Conservation (phyloP, 1,139 yeast species). For the Magnusiomyces suaveolens region DNA sequence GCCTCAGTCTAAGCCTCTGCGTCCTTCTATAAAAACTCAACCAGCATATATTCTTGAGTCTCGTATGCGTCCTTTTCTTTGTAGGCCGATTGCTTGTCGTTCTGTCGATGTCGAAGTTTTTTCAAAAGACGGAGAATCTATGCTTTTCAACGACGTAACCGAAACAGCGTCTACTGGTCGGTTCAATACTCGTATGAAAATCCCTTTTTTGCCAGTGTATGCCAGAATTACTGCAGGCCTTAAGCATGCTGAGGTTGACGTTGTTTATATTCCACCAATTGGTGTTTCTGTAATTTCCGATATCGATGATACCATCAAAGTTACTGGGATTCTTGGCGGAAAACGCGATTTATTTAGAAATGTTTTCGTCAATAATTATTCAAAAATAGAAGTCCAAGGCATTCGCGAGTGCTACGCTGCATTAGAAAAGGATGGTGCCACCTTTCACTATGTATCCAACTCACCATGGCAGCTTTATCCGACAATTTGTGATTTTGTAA, state of each 20-base stretch:
- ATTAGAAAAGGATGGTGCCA: slow-evolving; percentile 36
- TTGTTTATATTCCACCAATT: slow-evolving; percentile 23
- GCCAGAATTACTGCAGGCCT: background rate
- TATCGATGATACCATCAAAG: slow-evolving; percentile 86
- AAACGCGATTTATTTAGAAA: slow-evolving; percentile 73
- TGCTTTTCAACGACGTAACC: slow-evolving; percentile 9
- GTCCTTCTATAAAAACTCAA: background rate
- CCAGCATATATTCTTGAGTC: background rate
- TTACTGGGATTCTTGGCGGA: slow-evolving; percentile 84
- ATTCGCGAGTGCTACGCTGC: slow-evolving; percentile 61
- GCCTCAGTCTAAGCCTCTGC: background rate
- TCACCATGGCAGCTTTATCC: slow-evolving; percentile 86
- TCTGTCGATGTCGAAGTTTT: slow-evolving; percentile 14
- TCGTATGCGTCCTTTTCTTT: slow-evolving; percentile 21
- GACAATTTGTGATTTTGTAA: slow-evolving; percentile 51
- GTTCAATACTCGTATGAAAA: slow-evolving; percentile 30
- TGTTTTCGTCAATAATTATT: slow-evolving; percentile 56
- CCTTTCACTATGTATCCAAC: slow-evolving; percentile 87
- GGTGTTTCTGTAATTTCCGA: slow-evolving; percentile 80
- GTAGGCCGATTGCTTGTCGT: slow-evolving; percentile 10
- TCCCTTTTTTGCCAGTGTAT: slow-evolving; percentile 21
- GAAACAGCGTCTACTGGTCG: slow-evolving; percentile 31
- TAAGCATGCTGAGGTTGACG: slow-evolving; percentile 12
- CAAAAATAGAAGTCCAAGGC: slow-evolving; percentile 61
- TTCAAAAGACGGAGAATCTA: slow-evolving; percentile 2